Evolutionary conservation across 352 stramenopile species (phyloP), one percentile per base, ranked within the genome.

Genomic region (Globisporangium cystogenes): DNA sequence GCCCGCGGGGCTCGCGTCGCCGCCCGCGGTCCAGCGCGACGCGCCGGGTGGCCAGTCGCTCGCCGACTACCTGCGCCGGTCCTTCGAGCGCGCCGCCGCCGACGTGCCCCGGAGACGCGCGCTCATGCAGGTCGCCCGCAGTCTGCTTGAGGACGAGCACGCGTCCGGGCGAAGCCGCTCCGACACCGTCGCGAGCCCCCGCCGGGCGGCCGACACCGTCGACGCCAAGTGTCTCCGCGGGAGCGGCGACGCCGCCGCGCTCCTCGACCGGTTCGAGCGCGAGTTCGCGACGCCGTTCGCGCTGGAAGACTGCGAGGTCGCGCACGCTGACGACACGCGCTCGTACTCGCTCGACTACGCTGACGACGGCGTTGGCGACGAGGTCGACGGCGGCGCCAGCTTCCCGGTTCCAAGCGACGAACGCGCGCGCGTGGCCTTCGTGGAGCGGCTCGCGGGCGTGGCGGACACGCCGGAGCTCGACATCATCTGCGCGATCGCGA

Each of bases 401-500:
- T 65, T 60, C 3, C 63, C 74, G 1, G 43, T 74, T 5, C 63
- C 74, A 0, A 48, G 48, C n/a, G 62, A 76, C 44, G 76, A 86
- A 43, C 53, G 56, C 23, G 11, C 47, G 11, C 76, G 76, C 10
- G 39, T 80, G 3, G 40, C 65, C 16, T 59, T 53, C 20, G 65
- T 75, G 46, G n/a, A 53, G 23, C 44, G 47, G 29, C 15, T 73
- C 33, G 58, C 52, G 1, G 60, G 67, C 23, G 63, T 83, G 23
- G 49, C 50, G 24, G 66, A 76, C 33, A 4, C 44, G 16, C 51
- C 51, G 18, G 51, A 49, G n/a, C 51, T 57, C 41, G 43, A 49
- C 10, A 76, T 87, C 47, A 82, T 90, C 45, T 90, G 79, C 51
- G 66, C 67, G 1, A 60, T 90, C 42, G 76, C 72, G 23, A 61